Percentiles rank a stretch among this genome's conserved stretches.
phyloP scores from a whole-genome alignment of 1,139 yeast species.

The Casaregolazyma lundiana region DNA sequence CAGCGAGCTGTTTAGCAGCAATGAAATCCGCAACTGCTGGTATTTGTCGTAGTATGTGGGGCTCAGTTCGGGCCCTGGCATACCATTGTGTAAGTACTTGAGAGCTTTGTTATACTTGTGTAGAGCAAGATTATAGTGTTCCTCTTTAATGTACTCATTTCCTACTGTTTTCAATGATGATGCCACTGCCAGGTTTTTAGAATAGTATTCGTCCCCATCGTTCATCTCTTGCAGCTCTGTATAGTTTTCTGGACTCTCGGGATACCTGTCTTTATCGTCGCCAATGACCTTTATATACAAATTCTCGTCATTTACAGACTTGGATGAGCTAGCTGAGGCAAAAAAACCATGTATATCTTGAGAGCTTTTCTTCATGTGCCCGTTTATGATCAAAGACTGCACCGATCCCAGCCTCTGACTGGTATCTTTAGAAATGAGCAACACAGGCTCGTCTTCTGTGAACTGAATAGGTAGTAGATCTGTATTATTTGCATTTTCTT shows the following conservation, averaged over 20 bases:
- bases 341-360: not conserved
- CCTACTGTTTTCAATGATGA: conserved; percentile 74
- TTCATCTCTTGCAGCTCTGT: not conserved
- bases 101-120: conserved; percentile 50
- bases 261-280: not conserved
- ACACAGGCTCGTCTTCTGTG: too few relatives aligned
- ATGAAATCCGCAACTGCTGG: conserved; percentile 49
- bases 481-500: too few relatives aligned
- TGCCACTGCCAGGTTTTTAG: conserved; percentile 51
- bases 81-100: conserved; percentile 21
- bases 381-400: not conserved
- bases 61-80: conserved; percentile 19
- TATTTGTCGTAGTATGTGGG: conserved; percentile 19
- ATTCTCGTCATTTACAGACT: not conserved
- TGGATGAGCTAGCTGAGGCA: not conserved
- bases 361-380: not conserved
- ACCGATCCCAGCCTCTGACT: not conserved
- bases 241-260: not conserved
- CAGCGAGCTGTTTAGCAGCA: conserved; percentile 69
- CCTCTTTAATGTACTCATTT: conserved; percentile 63
- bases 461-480: not conserved
- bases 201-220: conserved; percentile 8
- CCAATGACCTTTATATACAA: not conserved
- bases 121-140: conserved; percentile 53
- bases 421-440: not conserved